Evolutionary conservation across 805 yeast genomes (phyloP).

Genomic region (Martiniozyma abietophila): DNA sequence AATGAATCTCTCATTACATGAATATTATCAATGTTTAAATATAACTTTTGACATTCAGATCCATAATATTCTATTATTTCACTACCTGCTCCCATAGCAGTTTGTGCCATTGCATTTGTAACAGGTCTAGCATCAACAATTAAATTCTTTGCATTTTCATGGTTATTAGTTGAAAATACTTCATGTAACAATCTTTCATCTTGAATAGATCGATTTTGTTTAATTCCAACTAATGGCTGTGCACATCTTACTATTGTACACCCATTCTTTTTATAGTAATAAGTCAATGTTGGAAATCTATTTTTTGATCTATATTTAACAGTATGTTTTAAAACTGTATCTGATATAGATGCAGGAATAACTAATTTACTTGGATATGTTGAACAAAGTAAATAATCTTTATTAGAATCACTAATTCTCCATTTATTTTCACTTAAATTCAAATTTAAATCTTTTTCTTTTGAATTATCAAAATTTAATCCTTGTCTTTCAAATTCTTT

Average conservation of each 20-base stretch:
- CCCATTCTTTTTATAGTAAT: conserved; percentile 58
- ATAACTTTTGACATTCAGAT: conserved; percentile 48
- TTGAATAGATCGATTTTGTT: conserved; percentile 79
- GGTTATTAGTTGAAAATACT: conserved; percentile 53
- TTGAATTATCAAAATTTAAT: conserved; percentile 24
- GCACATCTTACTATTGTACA: conserved; percentile 82
- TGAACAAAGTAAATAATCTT: conserved; percentile 54
- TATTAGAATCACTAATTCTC: conserved; percentile 63
- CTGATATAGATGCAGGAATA: conserved; percentile 73
- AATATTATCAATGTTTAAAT: conserved; percentile 87
- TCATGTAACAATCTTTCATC: conserved; percentile 79
- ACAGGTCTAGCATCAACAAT: conserved; percentile 89
- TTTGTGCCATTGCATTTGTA: conserved; percentile 93
- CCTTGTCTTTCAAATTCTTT: conserved; percentile 70
- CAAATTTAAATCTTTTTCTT: conserved; percentile 1
- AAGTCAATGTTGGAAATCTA: conserved; percentile 75
- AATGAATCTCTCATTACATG: conserved; percentile 90
- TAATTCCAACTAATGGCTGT: conserved; percentile 88
- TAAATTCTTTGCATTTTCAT: conserved; percentile 34
- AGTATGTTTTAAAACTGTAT: conserved; percentile 74
- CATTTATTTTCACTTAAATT: conserved; percentile 31
- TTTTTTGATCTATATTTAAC: conserved; percentile 78
- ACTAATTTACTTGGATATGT: conserved; percentile 65
- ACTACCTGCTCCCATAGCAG: conserved; percentile 96
- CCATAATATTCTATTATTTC: conserved; percentile 81